Percentiles rank a stretch among this genome's conserved stretches.
These are phyloP conservation scores for Sapria himalayana DNA, from an alignment of 345 rosid species.

Conservation along the genomic window DNA sequence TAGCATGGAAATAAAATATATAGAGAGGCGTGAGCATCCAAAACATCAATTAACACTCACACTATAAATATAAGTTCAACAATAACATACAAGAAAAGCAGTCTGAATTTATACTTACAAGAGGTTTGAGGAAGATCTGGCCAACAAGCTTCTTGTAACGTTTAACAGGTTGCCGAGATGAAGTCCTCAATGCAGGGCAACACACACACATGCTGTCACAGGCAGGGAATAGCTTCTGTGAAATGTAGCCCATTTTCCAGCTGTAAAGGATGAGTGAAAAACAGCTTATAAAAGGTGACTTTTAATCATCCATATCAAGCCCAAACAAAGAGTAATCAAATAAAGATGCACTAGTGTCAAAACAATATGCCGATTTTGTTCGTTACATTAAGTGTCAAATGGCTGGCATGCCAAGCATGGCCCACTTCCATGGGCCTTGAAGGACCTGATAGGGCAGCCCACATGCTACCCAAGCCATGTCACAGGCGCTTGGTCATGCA, in stretches of 20 bases:
- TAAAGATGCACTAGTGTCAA: background rate
- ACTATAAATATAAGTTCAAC: too few species aligned
- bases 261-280: background rate
- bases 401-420: too few species aligned
- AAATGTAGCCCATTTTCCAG: constrained; percentile 74
- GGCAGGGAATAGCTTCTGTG: constrained; percentile 82
- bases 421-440: too few species aligned
- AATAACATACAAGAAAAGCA: too few species aligned
- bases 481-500: too few species aligned
- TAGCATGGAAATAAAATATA: too few species aligned
- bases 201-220: constrained; percentile 92
- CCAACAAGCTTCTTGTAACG: constrained; percentile 81
- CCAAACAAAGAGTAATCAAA: background rate
- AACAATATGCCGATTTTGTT: too few species aligned
- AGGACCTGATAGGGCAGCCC: too few species aligned
- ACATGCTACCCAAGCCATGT: too few species aligned
- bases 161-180: constrained; percentile 96
- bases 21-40: too few species aligned
- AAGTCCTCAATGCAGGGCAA: constrained; percentile 92
- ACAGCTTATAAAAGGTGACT: background rate
- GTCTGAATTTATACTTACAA: constrained; percentile 49
- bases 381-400: too few species aligned
- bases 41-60: too few species aligned
- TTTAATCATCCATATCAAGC: background rate
- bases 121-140: constrained; percentile 76